A percentile compares a stretch with the other conserved stretches of the same genome.
Conservation (phyloP, 768 basidiomycete genomes). For the Mycena olivaceomarginata region DNA sequence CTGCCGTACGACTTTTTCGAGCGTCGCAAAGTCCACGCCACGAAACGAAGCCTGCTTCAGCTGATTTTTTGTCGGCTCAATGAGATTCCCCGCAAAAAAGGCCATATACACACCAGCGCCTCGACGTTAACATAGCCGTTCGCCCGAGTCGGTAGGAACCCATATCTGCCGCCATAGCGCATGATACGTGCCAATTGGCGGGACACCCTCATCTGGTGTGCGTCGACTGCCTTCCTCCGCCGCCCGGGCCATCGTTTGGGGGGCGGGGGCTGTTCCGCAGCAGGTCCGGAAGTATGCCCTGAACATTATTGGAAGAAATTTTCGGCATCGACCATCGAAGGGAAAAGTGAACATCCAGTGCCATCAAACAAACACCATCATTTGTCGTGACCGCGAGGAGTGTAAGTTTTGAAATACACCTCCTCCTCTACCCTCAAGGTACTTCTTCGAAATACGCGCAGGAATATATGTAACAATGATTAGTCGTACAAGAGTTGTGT, state of each 20-base stretch:
- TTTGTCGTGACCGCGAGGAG: slow-evolving; percentile 24
- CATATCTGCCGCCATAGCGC: slow-evolving; percentile 20
- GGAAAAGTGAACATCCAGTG: slow-evolving; percentile 22
- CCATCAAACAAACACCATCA: background rate
- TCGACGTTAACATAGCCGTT: slow-evolving; percentile 42
- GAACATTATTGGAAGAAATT: slow-evolving; percentile 23
- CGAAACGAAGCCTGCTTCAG: slow-evolving; percentile 74
- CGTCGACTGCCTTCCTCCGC: background rate
- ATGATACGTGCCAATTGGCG: slow-evolving; percentile 36
- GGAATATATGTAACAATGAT: slow-evolving; percentile 29
- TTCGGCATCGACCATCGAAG: slow-evolving; percentile 30
- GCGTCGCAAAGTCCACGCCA: slow-evolving; percentile 63
- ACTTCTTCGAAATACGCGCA: background rate
- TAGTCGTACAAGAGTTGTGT: slow-evolving; percentile 43
- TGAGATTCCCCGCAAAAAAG: background rate
- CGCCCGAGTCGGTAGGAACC: slow-evolving; percentile 21
- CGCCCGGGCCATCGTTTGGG: background rate
- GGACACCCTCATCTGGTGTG: slow-evolving; percentile 20
- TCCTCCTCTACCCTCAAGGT: no score
- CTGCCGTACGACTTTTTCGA: slow-evolving; percentile 69
- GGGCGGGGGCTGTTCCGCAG: background rate
- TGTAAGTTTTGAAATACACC: no score
- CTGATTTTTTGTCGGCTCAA: slow-evolving; percentile 55
- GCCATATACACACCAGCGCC: slow-evolving; percentile 25
- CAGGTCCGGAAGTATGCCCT: slow-evolving; percentile 13